Base-by-base conservation (phyloP, 2,329 filamentous ascomycete species). In the Passalora sequoiae region DNA sequence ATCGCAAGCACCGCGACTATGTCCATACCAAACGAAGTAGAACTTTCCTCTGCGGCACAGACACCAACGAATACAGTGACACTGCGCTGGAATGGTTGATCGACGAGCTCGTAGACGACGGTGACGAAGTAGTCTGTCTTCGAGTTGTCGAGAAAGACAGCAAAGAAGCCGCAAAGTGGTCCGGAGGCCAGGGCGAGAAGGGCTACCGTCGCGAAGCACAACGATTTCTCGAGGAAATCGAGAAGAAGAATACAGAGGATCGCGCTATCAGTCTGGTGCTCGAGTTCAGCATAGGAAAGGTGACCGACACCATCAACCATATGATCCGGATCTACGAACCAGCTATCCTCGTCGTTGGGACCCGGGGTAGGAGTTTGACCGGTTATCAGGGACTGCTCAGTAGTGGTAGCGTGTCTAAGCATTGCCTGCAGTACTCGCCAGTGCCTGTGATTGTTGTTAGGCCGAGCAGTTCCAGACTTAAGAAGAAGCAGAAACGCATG, bases 251-350 rank as follows among this genome's bases (percentile, higher is more conserved):
- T 57, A 79, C 78, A 22, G 78, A 83, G 20, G 85, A 92, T 63
- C 86, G 86, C 56, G 86, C 89, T 6, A 86, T 96, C 60, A 89
- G 84, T 58, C 72, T 96, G 46, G 78, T 92, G 39, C 71, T 96
- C 44, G 89, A 96, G 66, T 86, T 94, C 62, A 84, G 87, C 0
- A 83, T 94, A 31, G 89, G 89, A 32, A 94, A 94, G 62, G 79
- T 95, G 28, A 86, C 94, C 56, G 84, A 85, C 38, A 91, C 89
- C 12, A 94, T 96, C 52, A 88, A 94, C 60, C 83, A 86, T 60
- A 81, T 95, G 77, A 94, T 96, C 54, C 83, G 86, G 58, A 83
- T 95, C 48, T 91, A 96, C 65, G 86, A 94, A 60, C 89, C 89
- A 3, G 87, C 86, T 2, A 89, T 94, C 69, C 76, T 96, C 16